Evolutionary conservation across 179 eudicot species (phyloP), one percentile per base, ranked within the genome.

Genomic region (Beta macrorhiza): DNA sequence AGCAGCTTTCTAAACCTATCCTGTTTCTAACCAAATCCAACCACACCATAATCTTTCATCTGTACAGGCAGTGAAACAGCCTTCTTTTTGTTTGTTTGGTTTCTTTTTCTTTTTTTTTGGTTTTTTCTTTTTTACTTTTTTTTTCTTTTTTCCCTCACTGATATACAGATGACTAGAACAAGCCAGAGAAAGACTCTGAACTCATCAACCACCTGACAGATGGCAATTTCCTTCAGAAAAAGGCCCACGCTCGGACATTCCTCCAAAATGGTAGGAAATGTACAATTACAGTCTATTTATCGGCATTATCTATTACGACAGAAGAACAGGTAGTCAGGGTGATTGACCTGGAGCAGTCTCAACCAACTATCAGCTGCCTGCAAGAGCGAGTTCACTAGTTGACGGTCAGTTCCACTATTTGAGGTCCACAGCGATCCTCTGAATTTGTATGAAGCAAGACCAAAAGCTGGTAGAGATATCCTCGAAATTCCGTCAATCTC

Each of bases 301-400:
- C 69, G 20, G 53, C 80, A 77, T 89, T 87, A 91, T 86, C 92
- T 88, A 52, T 20, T 71, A 63, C 92, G 90, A 82, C 81, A 64
- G 90, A 96, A 96, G 86, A 96, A 96, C 25, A 78, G 85, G 86
- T 87, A 89, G 89, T 96, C 99, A 0, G 97, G 98, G 90, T 94
- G 99, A 85, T 92, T 80, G 83, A 96, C 98, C 85, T 91, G 87
- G 52, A 83, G 93, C 56, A 44, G 55, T 49, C 84, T 81, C 73
- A 92, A 78, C 97, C 93, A 90, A 47, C 88, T 82, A 68, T 87
- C 89, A 83, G 98, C 98, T 51, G 85, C 89, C 86, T 87, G 92
- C 64, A 81, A 82, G 78, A 94, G 93, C 20, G 84, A 79, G 77
- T 75, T 89, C 57, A 87, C 85, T 73, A 86, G 62, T 59, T 90